Conservation (phyloP, 2,329 filamentous ascomycete genomes). For the Dactylonectria macrodidyma region DNA sequence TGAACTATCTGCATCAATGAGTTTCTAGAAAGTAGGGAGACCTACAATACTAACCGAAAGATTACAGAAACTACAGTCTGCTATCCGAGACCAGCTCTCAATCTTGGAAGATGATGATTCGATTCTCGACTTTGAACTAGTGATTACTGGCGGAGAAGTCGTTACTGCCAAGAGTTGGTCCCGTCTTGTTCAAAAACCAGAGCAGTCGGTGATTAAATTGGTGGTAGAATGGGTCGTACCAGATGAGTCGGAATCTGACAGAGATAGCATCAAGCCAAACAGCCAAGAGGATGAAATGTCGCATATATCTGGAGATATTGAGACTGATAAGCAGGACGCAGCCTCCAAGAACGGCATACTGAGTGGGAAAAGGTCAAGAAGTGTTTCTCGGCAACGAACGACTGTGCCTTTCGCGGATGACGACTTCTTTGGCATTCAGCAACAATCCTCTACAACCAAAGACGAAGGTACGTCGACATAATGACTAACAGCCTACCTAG, state of each 20-base stretch:
- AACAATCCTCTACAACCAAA: not conserved
- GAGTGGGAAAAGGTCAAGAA: conserved; percentile 2
- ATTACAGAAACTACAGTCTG: conserved; percentile 2
- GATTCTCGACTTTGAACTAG: not conserved
- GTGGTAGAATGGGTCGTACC: not conserved
- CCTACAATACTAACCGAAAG: not conserved
- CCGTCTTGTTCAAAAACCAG: conserved; percentile 1
- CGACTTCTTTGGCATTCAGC: conserved; percentile 1
- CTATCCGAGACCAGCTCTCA: conserved; percentile 5
- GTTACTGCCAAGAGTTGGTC: conserved; percentile 7
- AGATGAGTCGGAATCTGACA: not conserved
- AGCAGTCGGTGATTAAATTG: not conserved
- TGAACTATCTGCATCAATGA: not conserved
- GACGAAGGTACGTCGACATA: not conserved
- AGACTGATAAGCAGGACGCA: not conserved
- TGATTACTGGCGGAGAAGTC: not conserved
- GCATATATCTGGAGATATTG: not conserved
- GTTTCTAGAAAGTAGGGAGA: not conserved
- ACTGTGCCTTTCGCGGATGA: not conserved
- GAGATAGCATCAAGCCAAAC: not conserved
- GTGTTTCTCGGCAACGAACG: conserved; percentile 4
- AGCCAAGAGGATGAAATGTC: not conserved
- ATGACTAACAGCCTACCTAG: not conserved
- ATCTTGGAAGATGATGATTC: not conserved
- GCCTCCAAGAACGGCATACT: not conserved